Conservation (phyloP, 1,284 basidiomycete species). For the Rhodotorula mucilaginosa region DNA sequence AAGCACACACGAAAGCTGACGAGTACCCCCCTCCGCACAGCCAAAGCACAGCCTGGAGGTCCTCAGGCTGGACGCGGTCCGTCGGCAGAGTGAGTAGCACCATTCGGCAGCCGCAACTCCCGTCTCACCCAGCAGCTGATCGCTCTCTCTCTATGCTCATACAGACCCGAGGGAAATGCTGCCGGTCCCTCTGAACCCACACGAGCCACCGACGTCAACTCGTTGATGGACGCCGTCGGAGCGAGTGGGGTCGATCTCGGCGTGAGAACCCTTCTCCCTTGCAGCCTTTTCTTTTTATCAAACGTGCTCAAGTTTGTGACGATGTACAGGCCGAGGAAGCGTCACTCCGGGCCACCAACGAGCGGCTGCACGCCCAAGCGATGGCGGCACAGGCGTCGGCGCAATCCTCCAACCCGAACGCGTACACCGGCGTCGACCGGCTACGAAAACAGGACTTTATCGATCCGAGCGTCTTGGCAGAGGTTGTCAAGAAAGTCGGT, state of each 20-base stretch:
- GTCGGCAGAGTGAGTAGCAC: conserved; percentile 12
- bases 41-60: conserved; percentile 4
- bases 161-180: conserved; percentile 1
- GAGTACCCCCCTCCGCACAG: neutral
- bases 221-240: conserved; percentile 46
- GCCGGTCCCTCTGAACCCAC: conserved; percentile 2
- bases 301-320: neutral
- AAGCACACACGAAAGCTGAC: too few species aligned
- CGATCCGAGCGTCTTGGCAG: conserved; percentile 39
- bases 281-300: neutral
- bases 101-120: neutral
- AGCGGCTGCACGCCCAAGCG: conserved; percentile 26
- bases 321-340: conserved; percentile 45
- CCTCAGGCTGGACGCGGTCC: neutral
- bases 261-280: conserved; percentile 27
- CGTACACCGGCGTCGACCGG: conserved; percentile 21
- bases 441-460: conserved; percentile 41
- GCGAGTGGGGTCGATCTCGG: conserved; percentile 44
- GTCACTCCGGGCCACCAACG: conserved; percentile 35
- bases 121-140: neutral
- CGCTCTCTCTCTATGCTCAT: too few species aligned
- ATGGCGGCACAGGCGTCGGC: conserved; percentile 5
- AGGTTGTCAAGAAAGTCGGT: conserved; percentile 43
- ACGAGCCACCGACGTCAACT: conserved; percentile 42
- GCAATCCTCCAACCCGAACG: conserved; percentile 1